These are phyloP conservation scores for Penicillium coprophilum DNA, from an alignment of 495 filamentous ascomycete genomes.

Conservation along the genomic window DNA sequence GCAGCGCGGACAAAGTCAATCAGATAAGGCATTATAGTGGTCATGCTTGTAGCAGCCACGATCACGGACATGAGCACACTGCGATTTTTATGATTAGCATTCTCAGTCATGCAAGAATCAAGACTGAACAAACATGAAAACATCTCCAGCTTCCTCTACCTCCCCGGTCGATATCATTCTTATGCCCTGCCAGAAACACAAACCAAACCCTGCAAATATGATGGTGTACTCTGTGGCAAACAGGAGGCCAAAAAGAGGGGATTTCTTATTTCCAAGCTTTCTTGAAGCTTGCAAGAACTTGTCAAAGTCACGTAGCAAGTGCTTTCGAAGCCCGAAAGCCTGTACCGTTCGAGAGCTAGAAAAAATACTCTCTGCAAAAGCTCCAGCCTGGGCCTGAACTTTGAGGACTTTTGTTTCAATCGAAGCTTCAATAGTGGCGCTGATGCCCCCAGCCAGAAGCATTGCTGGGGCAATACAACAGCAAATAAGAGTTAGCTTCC, in stretches of 20 bases:
- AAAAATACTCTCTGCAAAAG: slow-evolving; percentile 78
- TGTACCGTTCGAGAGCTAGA: slow-evolving; percentile 75
- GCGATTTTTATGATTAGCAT: neutral
- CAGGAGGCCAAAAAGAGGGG: slow-evolving; percentile 58
- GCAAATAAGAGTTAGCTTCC: slow-evolving; percentile 73
- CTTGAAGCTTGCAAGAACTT: slow-evolving; percentile 65
- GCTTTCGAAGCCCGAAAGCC: slow-evolving; percentile 77
- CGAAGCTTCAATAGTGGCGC: slow-evolving; percentile 30
- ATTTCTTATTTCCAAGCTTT: slow-evolving; percentile 65
- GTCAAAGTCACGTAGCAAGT: slow-evolving; percentile 53
- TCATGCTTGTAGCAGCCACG: slow-evolving; percentile 25
- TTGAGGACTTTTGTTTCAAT: slow-evolving; percentile 65
- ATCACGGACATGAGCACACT: slow-evolving; percentile 14
- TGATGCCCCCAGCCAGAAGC: slow-evolving; percentile 55
- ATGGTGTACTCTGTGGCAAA: slow-evolving; percentile 68
- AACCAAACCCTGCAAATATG: slow-evolving; percentile 72
- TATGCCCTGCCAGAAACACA: slow-evolving; percentile 81
- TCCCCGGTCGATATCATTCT: slow-evolving; percentile 62
- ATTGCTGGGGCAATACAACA: slow-evolving; percentile 64
- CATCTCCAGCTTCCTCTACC: slow-evolving; percentile 30
- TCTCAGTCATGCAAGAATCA: too few relatives aligned
- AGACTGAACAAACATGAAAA: slow-evolving; percentile 37
- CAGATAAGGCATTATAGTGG: slow-evolving; percentile 22
- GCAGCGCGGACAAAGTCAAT: slow-evolving; percentile 36
- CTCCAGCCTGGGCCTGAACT: slow-evolving; percentile 71